Evolutionary conservation across 202 grass and related monocot genomes (phyloP).

Genomic region (Setaria italica): DNA sequence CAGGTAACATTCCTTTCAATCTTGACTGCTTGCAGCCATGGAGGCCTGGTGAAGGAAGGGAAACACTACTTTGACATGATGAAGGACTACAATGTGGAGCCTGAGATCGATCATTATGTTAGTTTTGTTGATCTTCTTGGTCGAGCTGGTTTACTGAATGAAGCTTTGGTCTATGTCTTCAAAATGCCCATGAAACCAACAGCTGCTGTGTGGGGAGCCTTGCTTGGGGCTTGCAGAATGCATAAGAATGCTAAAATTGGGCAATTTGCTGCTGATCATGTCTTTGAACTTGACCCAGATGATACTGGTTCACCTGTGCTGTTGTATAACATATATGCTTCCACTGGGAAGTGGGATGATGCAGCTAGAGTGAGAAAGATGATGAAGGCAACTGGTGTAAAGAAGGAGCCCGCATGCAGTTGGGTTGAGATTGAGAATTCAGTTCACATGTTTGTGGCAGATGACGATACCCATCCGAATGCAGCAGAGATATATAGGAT

Average conservation of each 20-base stretch:
- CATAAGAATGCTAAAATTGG: constrained; percentile 61
- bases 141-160: constrained; percentile 61
- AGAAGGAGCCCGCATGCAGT: constrained; percentile 86
- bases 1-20: constrained; percentile 69
- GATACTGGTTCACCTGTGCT: constrained; percentile 71
- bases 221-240: constrained; percentile 74
- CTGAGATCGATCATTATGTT: constrained; percentile 70
- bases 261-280: constrained; percentile 64
- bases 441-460: constrained; percentile 78
- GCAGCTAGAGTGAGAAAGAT: constrained; percentile 71
- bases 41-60: constrained; percentile 71
- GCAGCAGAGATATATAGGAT: constrained; percentile 59
- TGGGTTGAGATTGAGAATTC: constrained; percentile 77
- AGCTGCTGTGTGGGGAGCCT: constrained; percentile 73
- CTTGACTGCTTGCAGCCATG: constrained; percentile 70
- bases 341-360: constrained; percentile 58
- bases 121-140: constrained; percentile 70
- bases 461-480: constrained; percentile 59
- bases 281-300: constrained; percentile 67
- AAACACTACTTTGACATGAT: constrained; percentile 73
- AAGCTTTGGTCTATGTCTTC: constrained; percentile 68
- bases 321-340: constrained; percentile 80
- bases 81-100: constrained; percentile 56
- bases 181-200: constrained; percentile 70
- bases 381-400: constrained; percentile 70